Percentiles rank a stretch among this genome's conserved stretches.
Evolutionary conservation across 495 filamentous ascomycete genomes (phyloP).

Genomic region (Astrothelium macrocarpum): DNA sequence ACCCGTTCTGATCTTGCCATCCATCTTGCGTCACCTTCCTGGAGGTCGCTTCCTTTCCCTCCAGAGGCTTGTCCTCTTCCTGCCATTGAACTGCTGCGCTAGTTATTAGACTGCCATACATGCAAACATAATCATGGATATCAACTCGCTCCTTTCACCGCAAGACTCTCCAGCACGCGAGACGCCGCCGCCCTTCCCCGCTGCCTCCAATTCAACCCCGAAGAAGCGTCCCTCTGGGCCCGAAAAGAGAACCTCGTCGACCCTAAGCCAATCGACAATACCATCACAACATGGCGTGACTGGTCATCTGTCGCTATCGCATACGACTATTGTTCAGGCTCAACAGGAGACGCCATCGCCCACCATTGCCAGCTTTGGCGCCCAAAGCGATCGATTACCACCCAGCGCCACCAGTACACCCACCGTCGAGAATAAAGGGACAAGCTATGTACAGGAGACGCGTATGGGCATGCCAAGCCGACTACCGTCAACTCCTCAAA

Average conservation of each 20-base stretch:
- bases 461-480: slow-evolving; percentile 18
- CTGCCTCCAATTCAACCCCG: slow-evolving; percentile 23
- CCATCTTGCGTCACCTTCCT: not conserved
- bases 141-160: slow-evolving; percentile 62
- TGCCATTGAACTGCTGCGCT: not conserved
- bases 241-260: slow-evolving; percentile 25
- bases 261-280: slow-evolving; percentile 32
- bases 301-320: not conserved
- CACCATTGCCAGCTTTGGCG: slow-evolving; percentile 15
- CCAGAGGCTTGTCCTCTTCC: not conserved
- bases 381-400: slow-evolving; percentile 14
- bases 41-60: not conserved
- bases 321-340: slow-evolving; percentile 6
- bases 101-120: not conserved
- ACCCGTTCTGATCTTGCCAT: not conserved
- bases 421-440: slow-evolving; percentile 25
- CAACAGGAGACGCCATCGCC: slow-evolving; percentile 18
- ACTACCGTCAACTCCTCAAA: slow-evolving; percentile 48
- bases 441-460: not conserved
- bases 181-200: slow-evolving; percentile 26
- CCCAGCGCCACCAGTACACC: slow-evolving; percentile 28
- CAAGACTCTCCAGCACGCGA: slow-evolving; percentile 49
- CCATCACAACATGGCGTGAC: slow-evolving; percentile 23
- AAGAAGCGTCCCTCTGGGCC: slow-evolving; percentile 22
- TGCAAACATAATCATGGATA: slow-evolving; percentile 47